These are phyloP conservation scores for Vigna radiata DNA, from an alignment of 306 rosid species.

Conservation along the genomic window DNA sequence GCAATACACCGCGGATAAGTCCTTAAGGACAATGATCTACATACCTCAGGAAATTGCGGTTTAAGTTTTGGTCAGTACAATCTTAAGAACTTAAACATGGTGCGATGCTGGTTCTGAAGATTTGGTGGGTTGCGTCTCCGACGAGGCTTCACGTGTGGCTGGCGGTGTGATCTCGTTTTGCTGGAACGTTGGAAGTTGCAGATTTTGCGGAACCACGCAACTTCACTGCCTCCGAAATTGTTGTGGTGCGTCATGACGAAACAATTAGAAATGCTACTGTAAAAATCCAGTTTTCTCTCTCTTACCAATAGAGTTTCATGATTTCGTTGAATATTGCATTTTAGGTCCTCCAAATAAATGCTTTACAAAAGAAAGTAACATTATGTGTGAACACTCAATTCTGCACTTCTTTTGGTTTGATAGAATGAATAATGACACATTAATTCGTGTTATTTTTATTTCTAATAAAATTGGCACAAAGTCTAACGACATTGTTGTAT, in stretches of 20 bases:
- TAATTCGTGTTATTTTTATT: neutral
- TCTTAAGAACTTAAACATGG: no score
- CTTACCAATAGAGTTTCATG: neutral
- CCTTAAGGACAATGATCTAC: no score
- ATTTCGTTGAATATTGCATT: neutral
- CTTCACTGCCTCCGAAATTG: constrained; percentile 50
- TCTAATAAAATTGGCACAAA: neutral
- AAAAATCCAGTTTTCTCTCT: constrained; percentile 67
- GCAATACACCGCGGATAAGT: no score
- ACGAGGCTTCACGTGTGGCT: no score
- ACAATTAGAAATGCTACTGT: constrained; percentile 80
- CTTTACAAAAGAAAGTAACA: neutral
- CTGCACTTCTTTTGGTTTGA: neutral
- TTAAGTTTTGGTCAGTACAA: no score
- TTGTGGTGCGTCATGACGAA: constrained; percentile 92
- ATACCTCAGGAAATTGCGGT: no score
- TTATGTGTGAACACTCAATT: neutral
- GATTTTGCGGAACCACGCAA: no score
- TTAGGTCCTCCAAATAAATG: neutral
- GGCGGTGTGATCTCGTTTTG: no score
- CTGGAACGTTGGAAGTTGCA: no score
- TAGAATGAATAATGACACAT: neutral
- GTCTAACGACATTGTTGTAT: neutral
- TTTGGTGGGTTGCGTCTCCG: no score
- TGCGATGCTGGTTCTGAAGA: no score